Evolutionary conservation across 169 alveolate species (phyloP), one percentile per base, ranked within the genome.

Genomic region (Gregarina niphandrodes): DNA sequence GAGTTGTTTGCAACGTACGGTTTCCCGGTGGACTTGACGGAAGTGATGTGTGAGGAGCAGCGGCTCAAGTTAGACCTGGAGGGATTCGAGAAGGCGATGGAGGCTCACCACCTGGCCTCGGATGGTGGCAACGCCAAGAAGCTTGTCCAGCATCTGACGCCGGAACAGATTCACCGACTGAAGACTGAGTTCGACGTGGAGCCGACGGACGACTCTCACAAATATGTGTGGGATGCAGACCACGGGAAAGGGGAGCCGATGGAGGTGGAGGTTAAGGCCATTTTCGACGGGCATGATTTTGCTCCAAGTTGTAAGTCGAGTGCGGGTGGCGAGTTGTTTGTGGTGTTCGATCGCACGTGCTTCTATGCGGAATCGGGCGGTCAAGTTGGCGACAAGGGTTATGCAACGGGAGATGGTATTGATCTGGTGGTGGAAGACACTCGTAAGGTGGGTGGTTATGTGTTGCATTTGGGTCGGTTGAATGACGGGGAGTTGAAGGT

Each of bases 11-110:
- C 86, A 4, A 77, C 90, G 1, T 82, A 62, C 42, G 94, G 94
- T 11, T 82, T 82, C 37, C 94, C 94, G 0, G 61, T 70, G 47
- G 94, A 82, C 46, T 70, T 82, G 15, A 75, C 89, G 15, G 75
- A 75, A 58, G 48, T 82, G 16, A 82, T 82, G 91, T 83, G 88
- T 16, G 75, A 62, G 37, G 94, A 82, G 46, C 57, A 53, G 29
- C 55, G 59, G 1, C 28, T 52, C 11, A 15, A 17, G 18, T 40
- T 79, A 16, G 75, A 76, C 39, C 57, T 44, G 4, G 64, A 51
- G 21, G 91, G 80, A 26, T 77, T 75, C 59, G 61, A 75, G 26
- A 50, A 38, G 23, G 57, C 63, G 34, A 61, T 68, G 55, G 67
- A 39, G 23, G 51, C 38, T 2, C 58, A 49, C 18, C 49, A 49